phyloP scores from a whole-genome alignment of 1,284 basidiomycete genomes.

The Rhodotorula mucilaginosa region DNA sequence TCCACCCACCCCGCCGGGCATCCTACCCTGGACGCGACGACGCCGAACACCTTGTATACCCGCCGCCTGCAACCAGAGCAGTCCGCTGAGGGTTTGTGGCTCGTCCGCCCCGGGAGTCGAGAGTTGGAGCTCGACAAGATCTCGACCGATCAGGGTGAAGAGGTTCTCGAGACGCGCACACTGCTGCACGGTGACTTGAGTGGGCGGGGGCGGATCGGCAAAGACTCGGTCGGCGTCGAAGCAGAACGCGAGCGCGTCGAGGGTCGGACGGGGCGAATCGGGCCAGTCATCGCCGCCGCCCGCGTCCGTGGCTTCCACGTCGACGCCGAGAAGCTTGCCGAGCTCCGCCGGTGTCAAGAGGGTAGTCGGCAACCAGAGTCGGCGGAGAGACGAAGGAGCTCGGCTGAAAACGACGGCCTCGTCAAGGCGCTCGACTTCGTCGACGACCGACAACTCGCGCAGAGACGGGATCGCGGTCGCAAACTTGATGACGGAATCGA shows the following conservation, averaged over 20 bases:
- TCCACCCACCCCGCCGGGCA: neutral
- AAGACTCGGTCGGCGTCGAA: slow-evolving; percentile 19
- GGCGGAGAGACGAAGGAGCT: neutral
- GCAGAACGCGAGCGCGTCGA: slow-evolving; percentile 22
- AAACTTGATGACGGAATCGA: slow-evolving; percentile 19
- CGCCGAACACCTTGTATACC: neutral
- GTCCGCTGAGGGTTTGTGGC: neutral
- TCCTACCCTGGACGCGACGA: neutral
- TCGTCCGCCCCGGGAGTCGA: slow-evolving; percentile 10
- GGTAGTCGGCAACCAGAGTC: slow-evolving; percentile 21
- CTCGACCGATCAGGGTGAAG: slow-evolving; percentile 6
- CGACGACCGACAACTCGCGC: slow-evolving; percentile 13
- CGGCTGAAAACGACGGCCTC: neutral
- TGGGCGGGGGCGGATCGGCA: neutral
- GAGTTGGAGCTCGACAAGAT: neutral
- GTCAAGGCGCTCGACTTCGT: slow-evolving; percentile 7
- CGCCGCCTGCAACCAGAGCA: neutral
- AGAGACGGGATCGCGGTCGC: slow-evolving; percentile 15
- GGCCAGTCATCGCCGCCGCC: neutral
- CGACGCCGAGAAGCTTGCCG: neutral
- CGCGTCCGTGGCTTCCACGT: no score
- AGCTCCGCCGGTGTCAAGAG: slow-evolving; percentile 6
- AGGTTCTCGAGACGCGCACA: neutral
- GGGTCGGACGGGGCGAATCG: neutral
- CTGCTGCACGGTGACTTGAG: neutral